A percentile compares a stretch with the other conserved stretches of the same genome.
phyloP scores from a whole-genome alignment of 768 basidiomycete species.

The Wakefieldia striispora region DNA sequence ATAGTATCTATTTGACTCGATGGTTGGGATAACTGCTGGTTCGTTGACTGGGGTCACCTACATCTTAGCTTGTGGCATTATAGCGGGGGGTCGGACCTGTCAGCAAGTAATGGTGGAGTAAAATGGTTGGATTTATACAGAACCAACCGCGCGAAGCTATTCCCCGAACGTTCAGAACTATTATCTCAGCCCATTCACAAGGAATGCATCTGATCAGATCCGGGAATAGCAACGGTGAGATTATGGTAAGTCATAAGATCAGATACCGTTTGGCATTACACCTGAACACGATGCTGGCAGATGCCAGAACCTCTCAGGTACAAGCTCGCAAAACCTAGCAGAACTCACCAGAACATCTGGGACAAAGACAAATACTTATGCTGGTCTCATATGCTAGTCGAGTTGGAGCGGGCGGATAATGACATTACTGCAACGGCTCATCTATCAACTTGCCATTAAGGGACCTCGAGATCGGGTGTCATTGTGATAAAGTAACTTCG shows the following conservation, averaged over 20 bases:
- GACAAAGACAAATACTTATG: not conserved
- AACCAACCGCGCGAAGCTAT: constrained; percentile 1
- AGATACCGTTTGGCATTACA: constrained; percentile 3
- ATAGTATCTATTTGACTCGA: constrained; percentile 39
- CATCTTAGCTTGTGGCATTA: constrained; percentile 51
- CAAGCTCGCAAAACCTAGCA: too few relatives aligned
- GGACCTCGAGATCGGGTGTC: not conserved
- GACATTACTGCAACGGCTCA: not conserved
- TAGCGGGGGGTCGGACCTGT: not conserved
- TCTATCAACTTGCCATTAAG: not conserved
- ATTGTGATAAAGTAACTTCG: not conserved
- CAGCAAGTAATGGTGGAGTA: not conserved
- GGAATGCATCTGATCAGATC: constrained; percentile 2
- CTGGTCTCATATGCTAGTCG: not conserved
- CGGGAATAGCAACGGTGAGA: constrained; percentile 12
- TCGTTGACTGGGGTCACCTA: constrained; percentile 26
- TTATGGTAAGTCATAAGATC: constrained; percentile 14
- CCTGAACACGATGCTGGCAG: not conserved
- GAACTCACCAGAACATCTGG: too few relatives aligned
- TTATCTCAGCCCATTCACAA: constrained; percentile 1
- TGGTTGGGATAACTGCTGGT: not conserved
- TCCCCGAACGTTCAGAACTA: not conserved
- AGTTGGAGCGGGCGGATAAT: not conserved
- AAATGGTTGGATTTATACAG: constrained; percentile 2
- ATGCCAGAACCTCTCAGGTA: too few relatives aligned